Percentiles rank a stretch among this genome's conserved stretches.
Evolutionary conservation across 805 yeast species (phyloP).

Genomic region (Lipomyces oligophaga): DNA sequence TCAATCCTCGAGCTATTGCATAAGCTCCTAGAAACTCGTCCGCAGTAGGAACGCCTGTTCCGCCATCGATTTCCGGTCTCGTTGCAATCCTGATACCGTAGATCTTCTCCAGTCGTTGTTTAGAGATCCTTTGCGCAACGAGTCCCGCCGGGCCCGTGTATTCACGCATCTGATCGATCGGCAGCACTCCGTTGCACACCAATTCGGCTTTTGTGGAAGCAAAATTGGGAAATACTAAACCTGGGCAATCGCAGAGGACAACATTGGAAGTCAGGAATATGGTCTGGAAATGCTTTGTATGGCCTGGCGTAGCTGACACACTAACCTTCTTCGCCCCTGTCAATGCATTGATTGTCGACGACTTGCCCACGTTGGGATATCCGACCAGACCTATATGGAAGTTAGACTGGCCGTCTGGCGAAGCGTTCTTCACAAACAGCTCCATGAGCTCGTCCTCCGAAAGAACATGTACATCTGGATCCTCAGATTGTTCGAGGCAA

Average conservation of each 20-base stretch:
- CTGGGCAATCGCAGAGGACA: constrained; percentile 96
- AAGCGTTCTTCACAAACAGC: constrained; percentile 72
- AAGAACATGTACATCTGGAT: constrained; percentile 59
- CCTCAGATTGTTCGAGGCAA: constrained; percentile 15
- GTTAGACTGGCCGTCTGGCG: constrained; percentile 43
- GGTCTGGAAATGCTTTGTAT: constrained; percentile 98
- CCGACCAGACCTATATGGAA: constrained; percentile 83
- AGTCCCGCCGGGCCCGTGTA: constrained; percentile 82
- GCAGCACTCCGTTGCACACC: constrained; percentile 97
- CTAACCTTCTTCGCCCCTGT: constrained; percentile 98
- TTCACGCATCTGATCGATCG: constrained; percentile 94
- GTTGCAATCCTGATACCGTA: constrained; percentile 88
- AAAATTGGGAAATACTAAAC: constrained; percentile 96
- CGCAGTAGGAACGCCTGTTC: constrained; percentile 80
- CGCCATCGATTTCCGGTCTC: constrained; percentile 77
- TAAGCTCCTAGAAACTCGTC: constrained; percentile 85
- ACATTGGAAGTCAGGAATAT: constrained; percentile 78
- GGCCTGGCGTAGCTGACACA: constrained; percentile 97
- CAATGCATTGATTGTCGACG: constrained; percentile 95
- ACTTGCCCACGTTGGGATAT: constrained; percentile 93
- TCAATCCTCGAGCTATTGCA: constrained; percentile 94
- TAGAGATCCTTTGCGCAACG: constrained; percentile 85
- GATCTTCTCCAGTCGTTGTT: constrained; percentile 78
- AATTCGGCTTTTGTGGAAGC: constrained; percentile 95
- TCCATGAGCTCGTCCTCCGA: constrained; percentile 81